A percentile compares a stretch with the other conserved stretches of the same genome.
Evolutionary conservation across 306 rosid species (phyloP).

Genomic region (Cicer judaicum): DNA sequence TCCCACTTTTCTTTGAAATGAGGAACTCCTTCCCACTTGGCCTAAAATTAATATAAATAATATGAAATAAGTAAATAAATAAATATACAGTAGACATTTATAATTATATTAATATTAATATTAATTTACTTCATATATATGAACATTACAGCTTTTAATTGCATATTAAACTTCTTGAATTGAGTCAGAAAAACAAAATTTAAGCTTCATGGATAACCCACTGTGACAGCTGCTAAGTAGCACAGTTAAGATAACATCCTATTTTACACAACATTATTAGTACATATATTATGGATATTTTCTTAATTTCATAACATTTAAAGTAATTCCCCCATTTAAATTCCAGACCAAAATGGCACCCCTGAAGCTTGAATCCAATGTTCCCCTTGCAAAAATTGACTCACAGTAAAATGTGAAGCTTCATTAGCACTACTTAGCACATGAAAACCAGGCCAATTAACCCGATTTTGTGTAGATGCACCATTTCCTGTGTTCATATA

Average conservation of each 20-base stretch:
- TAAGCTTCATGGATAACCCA: background rate
- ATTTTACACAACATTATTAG: background rate
- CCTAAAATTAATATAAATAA: background rate
- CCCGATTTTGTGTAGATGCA: conserved; percentile 58
- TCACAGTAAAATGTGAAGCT: conserved; percentile 51
- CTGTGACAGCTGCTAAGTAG: background rate
- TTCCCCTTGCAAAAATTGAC: conserved; percentile 55
- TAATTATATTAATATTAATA: background rate
- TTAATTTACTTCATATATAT: background rate
- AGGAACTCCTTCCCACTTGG: background rate
- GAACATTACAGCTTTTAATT: background rate
- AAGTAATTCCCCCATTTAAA: conserved; percentile 26
- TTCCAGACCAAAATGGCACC: conserved; percentile 58
- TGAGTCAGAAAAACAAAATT: background rate
- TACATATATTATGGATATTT: background rate
- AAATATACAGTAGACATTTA: background rate
- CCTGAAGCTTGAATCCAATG: conserved; percentile 67
- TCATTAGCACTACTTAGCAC: conserved; percentile 46
- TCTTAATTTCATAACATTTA: background rate
- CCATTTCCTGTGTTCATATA: conserved; percentile 63
- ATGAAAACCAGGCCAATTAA: conserved; percentile 79
- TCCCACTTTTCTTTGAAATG: no score
- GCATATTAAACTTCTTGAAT: background rate
- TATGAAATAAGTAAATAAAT: background rate
- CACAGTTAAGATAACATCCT: background rate